phyloP scores from a whole-genome alignment of 345 rosid genomes.

The Corchorus olitorius region DNA sequence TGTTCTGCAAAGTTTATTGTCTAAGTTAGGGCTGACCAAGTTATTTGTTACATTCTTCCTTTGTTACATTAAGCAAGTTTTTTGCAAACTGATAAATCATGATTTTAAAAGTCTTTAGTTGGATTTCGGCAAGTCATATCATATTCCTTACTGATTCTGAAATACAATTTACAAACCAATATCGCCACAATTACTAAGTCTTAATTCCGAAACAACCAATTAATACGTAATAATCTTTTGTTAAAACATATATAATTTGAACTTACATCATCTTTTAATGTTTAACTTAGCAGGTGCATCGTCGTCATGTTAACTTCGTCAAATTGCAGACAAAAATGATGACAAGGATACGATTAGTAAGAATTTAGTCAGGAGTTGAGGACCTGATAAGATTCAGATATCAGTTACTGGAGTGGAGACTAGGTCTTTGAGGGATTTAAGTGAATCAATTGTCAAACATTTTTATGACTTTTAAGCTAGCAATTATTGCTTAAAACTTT shows the following conservation, averaged over 20 bases:
- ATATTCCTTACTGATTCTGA: neutral
- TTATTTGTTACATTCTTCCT: neutral
- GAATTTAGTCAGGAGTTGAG: too few relatives aligned
- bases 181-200: neutral
- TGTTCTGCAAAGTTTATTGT: neutral
- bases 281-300: neutral
- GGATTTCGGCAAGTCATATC: neutral
- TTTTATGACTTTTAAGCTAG: neutral
- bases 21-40: neutral
- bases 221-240: neutral
- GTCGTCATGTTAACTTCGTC: neutral
- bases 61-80: neutral
- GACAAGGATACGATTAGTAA: neutral
- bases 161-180: neutral
- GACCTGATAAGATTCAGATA: too few relatives aligned
- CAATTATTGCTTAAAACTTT: neutral
- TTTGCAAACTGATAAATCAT: neutral
- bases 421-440: neutral
- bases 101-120: neutral
- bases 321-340: neutral
- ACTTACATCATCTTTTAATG: neutral
- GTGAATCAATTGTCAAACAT: neutral
- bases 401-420: too few relatives aligned
- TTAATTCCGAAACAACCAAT: neutral
- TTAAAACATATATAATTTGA: neutral